Conservation (phyloP, 2,329 filamentous ascomycete genomes). For the Colletotrichum euphorbiae region DNA sequence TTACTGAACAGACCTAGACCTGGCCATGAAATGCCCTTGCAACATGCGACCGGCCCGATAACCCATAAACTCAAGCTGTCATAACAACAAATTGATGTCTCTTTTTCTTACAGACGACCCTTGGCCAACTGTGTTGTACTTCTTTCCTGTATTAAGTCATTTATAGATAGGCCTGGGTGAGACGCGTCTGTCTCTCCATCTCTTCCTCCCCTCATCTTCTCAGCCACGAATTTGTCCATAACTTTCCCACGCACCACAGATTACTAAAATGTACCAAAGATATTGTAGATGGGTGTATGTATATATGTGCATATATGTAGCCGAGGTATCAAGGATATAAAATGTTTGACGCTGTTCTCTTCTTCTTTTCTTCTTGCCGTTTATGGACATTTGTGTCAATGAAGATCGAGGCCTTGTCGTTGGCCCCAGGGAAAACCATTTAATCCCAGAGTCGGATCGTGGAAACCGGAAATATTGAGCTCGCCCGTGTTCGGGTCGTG, state of each 20-base stretch:
- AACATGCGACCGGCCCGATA: not conserved
- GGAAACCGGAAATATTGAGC: constrained; percentile 52
- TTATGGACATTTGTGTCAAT: not conserved
- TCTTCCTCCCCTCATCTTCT: not conserved
- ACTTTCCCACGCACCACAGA: not conserved
- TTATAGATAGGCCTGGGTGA: not conserved
- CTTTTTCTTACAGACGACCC: not conserved
- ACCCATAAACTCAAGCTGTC: not conserved
- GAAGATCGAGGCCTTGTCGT: constrained; percentile 15
- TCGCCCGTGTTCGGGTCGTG: constrained; percentile 54
- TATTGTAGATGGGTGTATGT: not conserved
- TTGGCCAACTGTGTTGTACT: not conserved
- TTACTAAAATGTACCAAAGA: not conserved
- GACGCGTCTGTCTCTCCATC: no score
- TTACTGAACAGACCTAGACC: not conserved
- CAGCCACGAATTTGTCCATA: not conserved
- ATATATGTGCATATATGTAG: not conserved
- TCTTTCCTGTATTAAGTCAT: not conserved
- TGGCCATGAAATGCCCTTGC: not conserved
- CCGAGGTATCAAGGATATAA: constrained; percentile 5
- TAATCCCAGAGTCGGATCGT: constrained; percentile 50
- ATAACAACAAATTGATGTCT: not conserved
- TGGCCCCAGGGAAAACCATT: constrained; percentile 45
- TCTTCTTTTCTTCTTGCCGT: no score
- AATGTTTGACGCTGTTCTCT: no score